phyloP scores from a whole-genome alignment of 176 grass and related monocot species.

The Microstegium vimineum region DNA sequence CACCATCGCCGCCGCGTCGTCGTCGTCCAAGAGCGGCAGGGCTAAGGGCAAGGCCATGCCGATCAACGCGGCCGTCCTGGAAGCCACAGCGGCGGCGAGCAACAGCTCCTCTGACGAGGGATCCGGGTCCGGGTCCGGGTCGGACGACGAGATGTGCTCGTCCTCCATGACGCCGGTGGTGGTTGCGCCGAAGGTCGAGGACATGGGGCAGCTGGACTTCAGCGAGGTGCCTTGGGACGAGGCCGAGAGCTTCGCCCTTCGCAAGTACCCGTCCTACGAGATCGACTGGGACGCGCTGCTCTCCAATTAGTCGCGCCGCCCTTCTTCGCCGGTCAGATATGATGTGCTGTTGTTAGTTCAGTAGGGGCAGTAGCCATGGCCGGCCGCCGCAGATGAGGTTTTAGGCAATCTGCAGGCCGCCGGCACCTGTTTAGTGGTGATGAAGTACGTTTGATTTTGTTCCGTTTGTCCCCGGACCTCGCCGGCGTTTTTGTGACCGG shows the following conservation, averaged over 20 bases:
- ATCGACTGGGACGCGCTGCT: conserved; percentile 58
- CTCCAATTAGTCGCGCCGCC: neutral
- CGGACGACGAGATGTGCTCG: conserved; percentile 3
- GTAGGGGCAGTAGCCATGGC: neutral
- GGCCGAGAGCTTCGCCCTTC: conserved; percentile 36
- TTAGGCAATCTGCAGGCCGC: conserved; percentile 33
- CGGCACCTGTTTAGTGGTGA: conserved; percentile 28
- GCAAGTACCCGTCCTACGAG: conserved; percentile 51
- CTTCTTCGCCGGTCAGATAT: neutral
- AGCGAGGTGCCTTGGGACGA: conserved; percentile 56
- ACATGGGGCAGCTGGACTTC: conserved; percentile 42
- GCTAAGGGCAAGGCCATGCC: neutral
- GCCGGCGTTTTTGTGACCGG: conserved; percentile 36
- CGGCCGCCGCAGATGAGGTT: conserved; percentile 41
- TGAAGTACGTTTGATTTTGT: neutral
- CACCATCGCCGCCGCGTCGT: conserved; percentile 32
- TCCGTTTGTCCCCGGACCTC: conserved; percentile 15
- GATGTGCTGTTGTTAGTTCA: neutral
- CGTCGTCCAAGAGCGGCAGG: neutral
- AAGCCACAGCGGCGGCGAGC: neutral
- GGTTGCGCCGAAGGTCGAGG: neutral
- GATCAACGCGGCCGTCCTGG: neutral
- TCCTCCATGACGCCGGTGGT: neutral
- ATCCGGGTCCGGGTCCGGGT: neutral
- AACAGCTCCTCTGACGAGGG: conserved; percentile 2